Percentiles rank a stretch among this genome's conserved stretches.
phyloP scores from a whole-genome alignment of 345 rosid species.

The Ricinus communis region DNA sequence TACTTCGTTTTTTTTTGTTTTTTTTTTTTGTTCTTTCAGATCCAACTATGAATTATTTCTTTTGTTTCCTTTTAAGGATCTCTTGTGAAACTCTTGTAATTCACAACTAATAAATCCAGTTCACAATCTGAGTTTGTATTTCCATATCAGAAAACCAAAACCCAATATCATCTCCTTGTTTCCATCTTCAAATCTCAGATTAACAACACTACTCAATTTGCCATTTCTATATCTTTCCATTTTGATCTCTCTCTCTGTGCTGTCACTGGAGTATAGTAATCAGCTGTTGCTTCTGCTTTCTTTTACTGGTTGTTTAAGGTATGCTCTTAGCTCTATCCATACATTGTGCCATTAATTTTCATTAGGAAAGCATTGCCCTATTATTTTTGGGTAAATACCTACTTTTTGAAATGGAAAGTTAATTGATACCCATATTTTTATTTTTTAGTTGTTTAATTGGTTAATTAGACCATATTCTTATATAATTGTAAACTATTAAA shows the following conservation, averaged over 20 bases:
- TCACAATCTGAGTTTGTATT: constrained; percentile 8
- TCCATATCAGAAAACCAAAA: constrained; percentile 18
- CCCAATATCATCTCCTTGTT: background rate
- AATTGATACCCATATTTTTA: no score
- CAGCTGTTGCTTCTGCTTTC: background rate
- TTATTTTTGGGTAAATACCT: no score
- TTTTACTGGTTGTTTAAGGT: constrained; percentile 5
- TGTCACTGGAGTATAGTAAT: background rate
- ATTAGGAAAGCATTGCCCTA: no score
- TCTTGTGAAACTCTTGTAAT: background rate
- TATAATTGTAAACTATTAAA: no score
- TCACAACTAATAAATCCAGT: background rate
- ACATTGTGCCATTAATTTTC: no score
- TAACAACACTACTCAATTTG: no score
- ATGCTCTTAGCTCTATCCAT: background rate
- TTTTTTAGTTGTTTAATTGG: background rate
- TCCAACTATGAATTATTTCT: background rate
- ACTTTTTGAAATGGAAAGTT: no score
- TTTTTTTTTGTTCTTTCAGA: background rate
- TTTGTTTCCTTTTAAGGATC: constrained; percentile 8
- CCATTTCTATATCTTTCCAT: constrained; percentile 4
- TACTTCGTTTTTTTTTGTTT: no score
- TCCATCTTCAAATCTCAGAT: constrained; percentile 11
- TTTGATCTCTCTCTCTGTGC: constrained; percentile 1
- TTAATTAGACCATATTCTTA: background rate